Evolutionary conservation across 2,329 filamentous ascomycete species (phyloP), one percentile per base, ranked within the genome.

Genomic region (Aspergillus felis): DNA sequence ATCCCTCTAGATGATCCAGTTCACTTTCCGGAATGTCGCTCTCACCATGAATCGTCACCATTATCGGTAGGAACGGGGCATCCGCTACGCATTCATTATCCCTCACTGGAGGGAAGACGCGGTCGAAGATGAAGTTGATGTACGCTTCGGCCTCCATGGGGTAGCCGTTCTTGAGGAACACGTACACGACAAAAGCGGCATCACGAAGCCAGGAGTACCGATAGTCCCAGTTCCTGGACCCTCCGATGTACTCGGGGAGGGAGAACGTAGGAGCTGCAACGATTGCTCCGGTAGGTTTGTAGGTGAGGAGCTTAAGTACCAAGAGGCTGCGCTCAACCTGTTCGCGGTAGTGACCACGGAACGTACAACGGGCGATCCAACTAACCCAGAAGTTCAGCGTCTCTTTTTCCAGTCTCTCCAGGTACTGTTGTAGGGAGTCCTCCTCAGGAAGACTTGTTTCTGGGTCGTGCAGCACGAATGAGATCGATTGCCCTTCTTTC

Each of bases 261-360:
- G 88, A 91, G 66, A 92, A 92, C 0, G 88, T 92, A 0, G 89
- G 88, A 1, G 89, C 83, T 1, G 89, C 89, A 32, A 91, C 81
- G 52, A 92, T 91, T 8, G 89, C 89, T 2, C 89, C 89, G 0
- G 88, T 92, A 0, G 88, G 89, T 66, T 92, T 89, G 64, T 87
- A 92, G 0, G 88, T 91, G 64, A 92, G 79, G 73, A 92, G 80
- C 72, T 92, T 92, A 48, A 92, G 74, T 53, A 91, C 85, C 78
- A 92, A 83, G 51, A 92, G 75, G 67, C 88, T 91, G 55, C 89
- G 80, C 27, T 81, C 79, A 4, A 92, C 87, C 2, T 89, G 85
- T 71, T 91, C 88, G 54, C 87, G 81, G 83, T 88, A 92, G 35
- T 85, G 82, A 4, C 89, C 89, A 57, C 84, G 85, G 71, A 91